These are phyloP conservation scores for Debaryomyces udenii DNA, from an alignment of 1,139 yeast species.

Conservation along the genomic window DNA sequence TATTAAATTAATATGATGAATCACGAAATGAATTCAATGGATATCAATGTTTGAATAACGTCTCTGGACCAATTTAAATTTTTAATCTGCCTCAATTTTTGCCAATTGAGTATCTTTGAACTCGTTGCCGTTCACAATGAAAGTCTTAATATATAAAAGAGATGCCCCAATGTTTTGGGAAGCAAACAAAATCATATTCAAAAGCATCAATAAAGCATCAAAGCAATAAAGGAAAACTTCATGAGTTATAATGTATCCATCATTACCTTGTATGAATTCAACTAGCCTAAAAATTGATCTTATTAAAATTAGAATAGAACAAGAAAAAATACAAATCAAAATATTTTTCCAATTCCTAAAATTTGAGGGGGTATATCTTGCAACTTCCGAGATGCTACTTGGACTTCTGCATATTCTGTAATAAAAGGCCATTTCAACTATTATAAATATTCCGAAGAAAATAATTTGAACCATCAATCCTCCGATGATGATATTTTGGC, in stretches of 20 bases:
- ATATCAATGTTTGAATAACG: too few species aligned
- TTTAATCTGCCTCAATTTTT: neutral
- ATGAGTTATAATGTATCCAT: constrained; percentile 35
- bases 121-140: neutral
- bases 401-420: constrained; percentile 10
- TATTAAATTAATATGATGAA: too few species aligned
- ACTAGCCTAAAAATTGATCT: constrained; percentile 43
- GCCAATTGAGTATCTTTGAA: neutral
- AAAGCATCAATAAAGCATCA: constrained; percentile 33
- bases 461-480: constrained; percentile 39
- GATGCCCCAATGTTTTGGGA: constrained; percentile 3
- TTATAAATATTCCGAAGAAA: constrained; percentile 35
- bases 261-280: constrained; percentile 41
- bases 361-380: constrained; percentile 13
- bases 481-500: constrained; percentile 27
- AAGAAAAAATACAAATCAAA: constrained; percentile 22
- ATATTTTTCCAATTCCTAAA: constrained; percentile 18
- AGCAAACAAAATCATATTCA: constrained; percentile 11
- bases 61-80: too few species aligned
- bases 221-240: constrained; percentile 41
- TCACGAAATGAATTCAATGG: too few species aligned
- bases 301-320: constrained; percentile 36
- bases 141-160: too few species aligned
- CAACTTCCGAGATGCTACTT: constrained; percentile 3
- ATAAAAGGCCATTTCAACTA: constrained; percentile 12